A percentile compares a stretch with the other conserved stretches of the same genome.
phyloP scores from a whole-genome alignment of 139 green algal genomes.

The Pleodorina starrii region DNA sequence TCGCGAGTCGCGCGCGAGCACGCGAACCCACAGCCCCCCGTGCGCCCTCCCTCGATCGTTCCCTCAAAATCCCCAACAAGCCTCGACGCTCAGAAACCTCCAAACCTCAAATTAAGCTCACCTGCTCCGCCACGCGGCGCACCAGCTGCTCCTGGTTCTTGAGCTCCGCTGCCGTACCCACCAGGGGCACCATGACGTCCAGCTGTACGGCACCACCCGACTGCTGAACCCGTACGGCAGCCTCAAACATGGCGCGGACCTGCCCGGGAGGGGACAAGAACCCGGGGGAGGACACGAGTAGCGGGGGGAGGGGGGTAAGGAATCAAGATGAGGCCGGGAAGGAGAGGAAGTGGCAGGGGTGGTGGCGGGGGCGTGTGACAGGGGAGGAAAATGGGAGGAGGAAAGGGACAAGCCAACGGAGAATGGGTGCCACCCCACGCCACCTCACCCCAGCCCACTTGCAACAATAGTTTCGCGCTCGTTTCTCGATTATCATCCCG shows the following conservation, averaged over 20 bases:
- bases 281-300: not conserved
- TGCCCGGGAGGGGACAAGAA: constrained; percentile 58
- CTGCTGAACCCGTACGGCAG: constrained; percentile 73
- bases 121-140: constrained; percentile 57
- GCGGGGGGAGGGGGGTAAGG: not conserved
- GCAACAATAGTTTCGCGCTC: too few relatives aligned
- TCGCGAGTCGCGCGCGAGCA: too few relatives aligned
- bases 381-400: not conserved
- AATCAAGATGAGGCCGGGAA: not conserved
- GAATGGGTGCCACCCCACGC: too few relatives aligned
- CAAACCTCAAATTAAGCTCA: too few relatives aligned
- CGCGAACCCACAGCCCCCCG: too few relatives aligned
- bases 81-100: too few relatives aligned
- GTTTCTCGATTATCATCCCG: too few relatives aligned
- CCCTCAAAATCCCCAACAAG: too few relatives aligned
- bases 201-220: constrained; percentile 69
- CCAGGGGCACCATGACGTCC: constrained; percentile 96
- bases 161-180: constrained; percentile 84
- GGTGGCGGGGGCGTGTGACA: not conserved
- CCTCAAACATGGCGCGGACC: constrained; percentile 89
- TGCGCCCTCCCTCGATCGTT: too few relatives aligned
- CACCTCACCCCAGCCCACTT: too few relatives aligned
- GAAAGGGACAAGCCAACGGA: too few relatives aligned
- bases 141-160: constrained; percentile 72
- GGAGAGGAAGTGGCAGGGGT: not conserved